Evolutionary conservation across 306 rosid genomes (phyloP), one percentile per base, ranked within the genome.

Genomic region (Pterocarpus santalinus): DNA sequence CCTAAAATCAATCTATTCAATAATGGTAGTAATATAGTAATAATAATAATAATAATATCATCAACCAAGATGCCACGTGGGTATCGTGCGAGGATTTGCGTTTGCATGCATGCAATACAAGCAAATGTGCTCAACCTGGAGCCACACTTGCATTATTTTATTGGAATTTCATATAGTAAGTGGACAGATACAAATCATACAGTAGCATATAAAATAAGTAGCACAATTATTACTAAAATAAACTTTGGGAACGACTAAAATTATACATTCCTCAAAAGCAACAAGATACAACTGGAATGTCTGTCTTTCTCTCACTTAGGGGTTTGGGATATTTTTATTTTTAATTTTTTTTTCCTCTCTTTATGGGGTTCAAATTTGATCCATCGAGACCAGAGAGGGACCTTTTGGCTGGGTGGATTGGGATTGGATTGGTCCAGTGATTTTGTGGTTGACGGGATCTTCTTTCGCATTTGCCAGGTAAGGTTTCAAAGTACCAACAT

Each of bases 241-340:
- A 85, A 86, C 95, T 75, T 87, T 86, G 92, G 94, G 92, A 83
- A 87, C 78, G 75, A 81, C 65, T 82, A 80, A 78, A 69, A 53
- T 73, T 77, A n/a, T 55, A 68, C 87, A 72, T 85, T 86, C 95
- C 98, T 93, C 99, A 93, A 95, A 95, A 95, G 99, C 92, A 93
- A 83, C 97, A 78, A 91, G 89, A 87, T 83, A 89, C 97, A 93
- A 88, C 98, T 90, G 94, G 96, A 93, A 93, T 95, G 97, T 95
- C 86, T 91, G 94, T 90, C 94, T 83, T 83, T 88, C 88, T 76
- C 68, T 77, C 41, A 77, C 81, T 87, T 62, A 44, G 82, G 79
- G 86, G 84, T 69, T 87, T 58, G 83, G 76, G 76, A 78, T 83
- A 58, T 58, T 73, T 82, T 64, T 46, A 39, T 80, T 69, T 74